phyloP scores from a whole-genome alignment of 2,329 filamentous ascomycete species.

The Penicillium occitanis region DNA sequence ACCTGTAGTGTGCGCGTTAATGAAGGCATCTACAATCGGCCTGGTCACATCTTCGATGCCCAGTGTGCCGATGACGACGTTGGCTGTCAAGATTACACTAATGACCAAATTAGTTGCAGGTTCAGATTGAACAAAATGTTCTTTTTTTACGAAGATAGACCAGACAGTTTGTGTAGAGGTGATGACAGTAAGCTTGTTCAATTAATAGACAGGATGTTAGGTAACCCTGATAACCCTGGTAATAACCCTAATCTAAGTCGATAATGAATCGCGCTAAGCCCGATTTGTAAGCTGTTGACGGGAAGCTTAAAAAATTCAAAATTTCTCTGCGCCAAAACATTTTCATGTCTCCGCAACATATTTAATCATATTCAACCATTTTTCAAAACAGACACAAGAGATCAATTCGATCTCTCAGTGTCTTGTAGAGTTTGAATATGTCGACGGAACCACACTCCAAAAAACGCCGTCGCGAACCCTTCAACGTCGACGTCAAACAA shows the following conservation, averaged over 20 bases:
- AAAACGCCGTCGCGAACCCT: slow-evolving; percentile 44
- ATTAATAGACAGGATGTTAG: background rate
- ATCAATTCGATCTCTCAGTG: background rate
- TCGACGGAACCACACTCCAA: slow-evolving; percentile 30
- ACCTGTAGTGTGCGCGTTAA: background rate
- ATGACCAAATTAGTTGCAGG: background rate
- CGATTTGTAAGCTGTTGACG: slow-evolving; percentile 17
- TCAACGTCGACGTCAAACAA: slow-evolving; percentile 47
- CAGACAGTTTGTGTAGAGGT: background rate
- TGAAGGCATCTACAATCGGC: background rate
- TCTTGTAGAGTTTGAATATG: slow-evolving; percentile 27
- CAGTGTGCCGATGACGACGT: background rate
- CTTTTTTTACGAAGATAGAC: background rate
- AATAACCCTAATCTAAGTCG: background rate
- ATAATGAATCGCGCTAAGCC: slow-evolving; percentile 25
- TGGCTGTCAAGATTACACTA: background rate
- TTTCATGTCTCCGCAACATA: background rate
- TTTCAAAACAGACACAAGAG: background rate
- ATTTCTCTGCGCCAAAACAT: background rate
- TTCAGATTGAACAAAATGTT: background rate
- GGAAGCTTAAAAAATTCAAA: slow-evolving; percentile 25
- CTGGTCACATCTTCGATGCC: background rate
- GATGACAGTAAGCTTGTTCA: background rate
- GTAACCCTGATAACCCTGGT: background rate
- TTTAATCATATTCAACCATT: background rate